These are phyloP conservation scores for Prinsepia uniflora DNA, from an alignment of 306 rosid species.

Conservation along the genomic window DNA sequence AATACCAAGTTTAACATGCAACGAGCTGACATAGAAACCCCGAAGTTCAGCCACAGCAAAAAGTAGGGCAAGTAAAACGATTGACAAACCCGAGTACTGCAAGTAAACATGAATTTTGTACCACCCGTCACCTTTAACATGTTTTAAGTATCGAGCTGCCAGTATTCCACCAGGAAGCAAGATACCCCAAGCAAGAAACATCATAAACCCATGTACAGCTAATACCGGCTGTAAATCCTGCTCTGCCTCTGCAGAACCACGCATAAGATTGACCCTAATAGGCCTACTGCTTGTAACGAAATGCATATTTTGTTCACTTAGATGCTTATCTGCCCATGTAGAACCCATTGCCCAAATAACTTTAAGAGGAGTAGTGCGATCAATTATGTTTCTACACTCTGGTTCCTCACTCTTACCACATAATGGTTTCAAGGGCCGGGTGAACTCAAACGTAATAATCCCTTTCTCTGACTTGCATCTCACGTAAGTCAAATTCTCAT, in stretches of 20 bases:
- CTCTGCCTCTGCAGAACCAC: conserved; percentile 92
- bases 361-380: conserved; percentile 78
- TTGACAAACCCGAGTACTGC: conserved; percentile 84
- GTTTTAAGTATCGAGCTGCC: conserved; percentile 85
- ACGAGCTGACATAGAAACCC: conserved; percentile 64
- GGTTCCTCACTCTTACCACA: conserved; percentile 45
- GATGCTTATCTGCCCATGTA: conserved; percentile 53
- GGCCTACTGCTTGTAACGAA: conserved; percentile 70
- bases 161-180: conserved; percentile 84
- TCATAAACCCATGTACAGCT: conserved; percentile 93
- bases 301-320: conserved; percentile 79
- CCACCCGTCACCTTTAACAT: conserved; percentile 92
- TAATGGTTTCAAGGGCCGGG: conserved; percentile 74
- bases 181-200: conserved; percentile 94
- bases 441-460: conserved; percentile 77
- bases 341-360: conserved; percentile 97
- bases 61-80: conserved; percentile 73
- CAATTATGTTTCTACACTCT: conserved; percentile 77
- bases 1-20: conserved; percentile 75
- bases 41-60: conserved; percentile 92
- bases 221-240: conserved; percentile 85
- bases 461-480: conserved; percentile 82
- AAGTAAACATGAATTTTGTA: conserved; percentile 81
- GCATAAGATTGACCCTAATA: conserved; percentile 58
- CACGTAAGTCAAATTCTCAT: conserved; percentile 68